Percentiles rank a stretch among this genome's conserved stretches.
phyloP scores from a whole-genome alignment of 2,329 filamentous ascomycete species.

The Nemania diffusa region DNA sequence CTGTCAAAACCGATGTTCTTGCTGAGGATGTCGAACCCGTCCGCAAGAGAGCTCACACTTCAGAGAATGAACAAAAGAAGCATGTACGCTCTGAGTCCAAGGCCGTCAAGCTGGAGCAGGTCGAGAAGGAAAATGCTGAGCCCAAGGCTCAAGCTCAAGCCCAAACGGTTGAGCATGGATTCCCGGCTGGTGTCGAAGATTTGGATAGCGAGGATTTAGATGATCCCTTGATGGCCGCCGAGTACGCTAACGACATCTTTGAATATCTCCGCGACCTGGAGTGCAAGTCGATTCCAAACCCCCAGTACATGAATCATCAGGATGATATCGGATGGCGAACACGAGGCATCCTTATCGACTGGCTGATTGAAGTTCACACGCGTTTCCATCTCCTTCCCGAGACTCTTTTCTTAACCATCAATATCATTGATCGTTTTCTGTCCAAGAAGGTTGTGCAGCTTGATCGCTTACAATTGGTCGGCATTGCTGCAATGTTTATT shows the following conservation, averaged over 20 bases:
- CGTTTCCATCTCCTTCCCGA: slow-evolving; percentile 95
- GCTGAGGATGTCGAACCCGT: slow-evolving; percentile 75
- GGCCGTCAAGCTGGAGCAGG: slow-evolving; percentile 44
- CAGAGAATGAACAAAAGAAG: slow-evolving; percentile 62
- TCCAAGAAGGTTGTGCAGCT: slow-evolving; percentile 95
- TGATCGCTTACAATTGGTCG: slow-evolving; percentile 94
- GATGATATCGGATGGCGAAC: slow-evolving; percentile 98
- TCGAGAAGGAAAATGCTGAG: slow-evolving; percentile 46
- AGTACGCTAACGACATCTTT: slow-evolving; percentile 97
- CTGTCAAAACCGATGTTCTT: slow-evolving; percentile 68
- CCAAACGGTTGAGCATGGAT: slow-evolving; percentile 43
- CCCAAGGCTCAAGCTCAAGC: slow-evolving; percentile 41
- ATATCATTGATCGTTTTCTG: slow-evolving; percentile 98
- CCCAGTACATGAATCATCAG: slow-evolving; percentile 94
- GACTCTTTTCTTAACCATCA: slow-evolving; percentile 95
- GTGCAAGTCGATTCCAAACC: slow-evolving; percentile 80
- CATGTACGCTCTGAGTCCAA: slow-evolving; percentile 52
- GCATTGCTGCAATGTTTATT: slow-evolving; percentile 99
- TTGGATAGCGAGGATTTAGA: slow-evolving; percentile 89
- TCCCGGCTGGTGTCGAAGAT: slow-evolving; percentile 63
- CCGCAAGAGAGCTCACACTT: slow-evolving; percentile 70
- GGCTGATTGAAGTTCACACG: slow-evolving; percentile 98
- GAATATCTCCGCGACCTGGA: slow-evolving; percentile 93
- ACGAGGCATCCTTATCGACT: slow-evolving; percentile 95
- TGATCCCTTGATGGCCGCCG: slow-evolving; percentile 96